Evolutionary conservation across 2,329 filamentous ascomycete species (phyloP), one percentile per base, ranked within the genome.

Genomic region (Ascomycota sp.): DNA sequence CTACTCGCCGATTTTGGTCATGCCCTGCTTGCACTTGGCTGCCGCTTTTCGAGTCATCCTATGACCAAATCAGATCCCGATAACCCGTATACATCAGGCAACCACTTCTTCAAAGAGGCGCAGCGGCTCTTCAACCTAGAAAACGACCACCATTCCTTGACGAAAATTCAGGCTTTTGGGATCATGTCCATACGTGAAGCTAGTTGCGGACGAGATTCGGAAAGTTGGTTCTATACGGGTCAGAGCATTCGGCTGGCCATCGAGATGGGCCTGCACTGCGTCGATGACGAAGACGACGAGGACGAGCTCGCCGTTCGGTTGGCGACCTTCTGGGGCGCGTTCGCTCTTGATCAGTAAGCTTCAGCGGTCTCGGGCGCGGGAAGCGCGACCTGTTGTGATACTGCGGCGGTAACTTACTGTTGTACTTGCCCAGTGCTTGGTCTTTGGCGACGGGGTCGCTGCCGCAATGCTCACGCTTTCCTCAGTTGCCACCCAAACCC

Each of bases 111-210:
- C 47, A 66, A 68, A 30, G 76, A 83, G 45, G 64, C 69, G 7
- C 60, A 65, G 35, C 57, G 70, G 8, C 54, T 81, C 0, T 58
- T 79, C 20, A 55, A 64, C 32, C 53, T 65, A 32, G 63, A 71
- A 36, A 46, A 53, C 2, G 55, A 77, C 34, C 65, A 69, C 30
- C 66, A 77, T 36, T 64, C 49, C 6, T 51, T 82, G 20, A 78
- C 75, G 3, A 80, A 73, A 4, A 72, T 79, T 27, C 77, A 83
- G 51, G 76, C 77, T 2, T 53, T 83, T 12, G 75, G 75, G 5
- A 66, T 83, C 40, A 78, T 85, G 74, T 74, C 73, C 5, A 70
- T 81, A 37, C 58, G 76, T 25, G 75, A 83, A 51, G 74, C 72
- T 3, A 80, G 75, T 42, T 73, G 69, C 37, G 75, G 75, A 1